Evolutionary conservation across 2,329 filamentous ascomycete genomes (phyloP).

Genomic region (Pleomassaria siparia): DNA sequence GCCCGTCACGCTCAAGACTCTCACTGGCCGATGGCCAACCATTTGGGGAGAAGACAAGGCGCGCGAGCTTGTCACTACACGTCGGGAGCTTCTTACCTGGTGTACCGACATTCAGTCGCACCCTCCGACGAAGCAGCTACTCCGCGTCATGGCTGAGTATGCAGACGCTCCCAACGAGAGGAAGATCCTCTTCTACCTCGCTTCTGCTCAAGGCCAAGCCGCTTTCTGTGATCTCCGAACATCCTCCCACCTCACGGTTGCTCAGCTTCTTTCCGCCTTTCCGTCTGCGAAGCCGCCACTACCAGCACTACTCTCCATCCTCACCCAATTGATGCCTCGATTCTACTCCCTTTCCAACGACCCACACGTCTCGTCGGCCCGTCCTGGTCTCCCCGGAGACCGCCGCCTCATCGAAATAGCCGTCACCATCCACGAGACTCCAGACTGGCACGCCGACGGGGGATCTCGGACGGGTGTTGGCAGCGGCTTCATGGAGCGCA

Average conservation of each 20-base stretch:
- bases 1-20: constrained; percentile 76
- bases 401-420: constrained; percentile 90
- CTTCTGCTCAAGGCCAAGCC: constrained; percentile 86
- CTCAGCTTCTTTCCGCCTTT: constrained; percentile 87
- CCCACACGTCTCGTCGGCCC: constrained; percentile 74
- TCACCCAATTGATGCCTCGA: constrained; percentile 90
- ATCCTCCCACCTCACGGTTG: constrained; percentile 77
- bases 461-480: constrained; percentile 75
- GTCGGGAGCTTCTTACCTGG: constrained; percentile 92
- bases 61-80: constrained; percentile 84
- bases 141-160: constrained; percentile 84
- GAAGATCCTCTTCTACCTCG: constrained; percentile 84
- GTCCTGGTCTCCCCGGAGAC: constrained; percentile 64
- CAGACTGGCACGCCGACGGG: constrained; percentile 70
- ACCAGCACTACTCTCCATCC: constrained; percentile 74
- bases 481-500: constrained; percentile 88
- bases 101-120: constrained; percentile 92
- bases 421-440: constrained; percentile 89
- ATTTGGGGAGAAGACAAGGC: constrained; percentile 93
- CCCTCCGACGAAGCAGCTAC: constrained; percentile 82
- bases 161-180: constrained; percentile 78
- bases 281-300: constrained; percentile 87
- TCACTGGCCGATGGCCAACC: constrained; percentile 86
- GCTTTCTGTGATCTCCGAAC: constrained; percentile 92
- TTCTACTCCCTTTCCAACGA: constrained; percentile 99